Evolutionary conservation across 441 rosid species (phyloP), one percentile per base, ranked within the genome.

Genomic region (Biscutella laevigata): DNA sequence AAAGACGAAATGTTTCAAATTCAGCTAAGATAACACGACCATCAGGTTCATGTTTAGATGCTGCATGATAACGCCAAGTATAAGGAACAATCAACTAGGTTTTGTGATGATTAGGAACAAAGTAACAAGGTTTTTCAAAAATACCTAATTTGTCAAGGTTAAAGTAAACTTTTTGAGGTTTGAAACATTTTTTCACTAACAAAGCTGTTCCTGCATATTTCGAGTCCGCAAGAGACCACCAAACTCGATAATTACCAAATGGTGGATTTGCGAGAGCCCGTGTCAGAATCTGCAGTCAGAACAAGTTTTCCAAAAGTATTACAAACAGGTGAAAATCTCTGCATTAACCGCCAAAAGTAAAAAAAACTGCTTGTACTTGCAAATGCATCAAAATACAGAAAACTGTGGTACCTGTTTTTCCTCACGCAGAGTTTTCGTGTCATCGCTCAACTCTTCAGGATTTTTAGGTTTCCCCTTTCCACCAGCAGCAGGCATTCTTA

Each of bases 401-500:
- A 64, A 58, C 28, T n/a, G 3, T 0, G 25, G 67, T 62, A 88
- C 99, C 95, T 78, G 81, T 53, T 86, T 92, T 69, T 84, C 99
- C 56, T 88, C 97, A 28, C 95, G 94, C 21, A 88, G 68, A 58
- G 92, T 60, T 71, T 69, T 84, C 5, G 95, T 88, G 58, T 92
- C 97, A 62, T 86, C 95, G 60, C 86, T 92, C 67, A 92, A 61
- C 69, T 84, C 88, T 65, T 75, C 79, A 8, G 78, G 82, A 16
- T 66, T 86, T 72, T 88, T 88, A 22, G 79, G 74, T 10, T 69
- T 76, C 16, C 88, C 97, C 70, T 86, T 92, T 33, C 88, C 68
- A 57, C 97, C 95, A 61, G 99, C 95, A 58, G 99, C 95, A 27
- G 97, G 99, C 92, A 92, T 84, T 77, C 99, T 74, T 69, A 86